Evolutionary conservation across 805 yeast species (phyloP).

Genomic region (Candida tammaniensis): DNA sequence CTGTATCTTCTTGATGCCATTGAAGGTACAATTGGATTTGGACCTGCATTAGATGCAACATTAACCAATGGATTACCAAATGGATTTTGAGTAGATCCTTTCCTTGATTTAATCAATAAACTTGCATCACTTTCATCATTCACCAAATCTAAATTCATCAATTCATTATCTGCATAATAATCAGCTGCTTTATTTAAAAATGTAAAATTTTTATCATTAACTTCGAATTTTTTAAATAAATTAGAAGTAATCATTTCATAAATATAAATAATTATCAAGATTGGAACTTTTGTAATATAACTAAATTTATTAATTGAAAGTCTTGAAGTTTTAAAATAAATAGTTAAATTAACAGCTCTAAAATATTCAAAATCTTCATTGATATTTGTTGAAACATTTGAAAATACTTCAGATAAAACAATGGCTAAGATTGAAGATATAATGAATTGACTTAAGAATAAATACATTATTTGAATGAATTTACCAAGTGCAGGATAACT

Average conservation of each 20-base stretch:
- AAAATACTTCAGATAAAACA: constrained; percentile 44
- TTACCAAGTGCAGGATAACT: constrained; percentile 47
- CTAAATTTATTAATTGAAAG: constrained; percentile 15
- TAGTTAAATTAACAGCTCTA: constrained; percentile 35
- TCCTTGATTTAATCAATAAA: constrained; percentile 24
- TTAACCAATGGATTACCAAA: not conserved
- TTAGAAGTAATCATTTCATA: constrained; percentile 29
- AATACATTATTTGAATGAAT: constrained; percentile 46
- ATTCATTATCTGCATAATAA: constrained; percentile 28
- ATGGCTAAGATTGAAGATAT: constrained; percentile 55
- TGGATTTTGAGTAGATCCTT: constrained; percentile 18
- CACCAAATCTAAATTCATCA: constrained; percentile 18
- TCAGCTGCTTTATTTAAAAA: constrained; percentile 29
- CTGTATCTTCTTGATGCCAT: constrained; percentile 13
- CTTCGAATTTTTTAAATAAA: constrained; percentile 8
- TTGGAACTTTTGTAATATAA: constrained; percentile 34
- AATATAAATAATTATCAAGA: constrained; percentile 27
- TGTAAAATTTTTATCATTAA: constrained; percentile 29
- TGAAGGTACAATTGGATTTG: constrained; percentile 9
- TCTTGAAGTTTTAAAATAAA: constrained; percentile 32
- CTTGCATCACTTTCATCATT: constrained; percentile 26
- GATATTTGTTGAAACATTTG: constrained; percentile 29
- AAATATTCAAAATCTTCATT: constrained; percentile 41
- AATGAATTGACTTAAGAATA: constrained; percentile 53
- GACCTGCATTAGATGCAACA: not conserved